Conservation (phyloP, 192 early-diverging fungal genomes). For the Mortierella claussenii region DNA sequence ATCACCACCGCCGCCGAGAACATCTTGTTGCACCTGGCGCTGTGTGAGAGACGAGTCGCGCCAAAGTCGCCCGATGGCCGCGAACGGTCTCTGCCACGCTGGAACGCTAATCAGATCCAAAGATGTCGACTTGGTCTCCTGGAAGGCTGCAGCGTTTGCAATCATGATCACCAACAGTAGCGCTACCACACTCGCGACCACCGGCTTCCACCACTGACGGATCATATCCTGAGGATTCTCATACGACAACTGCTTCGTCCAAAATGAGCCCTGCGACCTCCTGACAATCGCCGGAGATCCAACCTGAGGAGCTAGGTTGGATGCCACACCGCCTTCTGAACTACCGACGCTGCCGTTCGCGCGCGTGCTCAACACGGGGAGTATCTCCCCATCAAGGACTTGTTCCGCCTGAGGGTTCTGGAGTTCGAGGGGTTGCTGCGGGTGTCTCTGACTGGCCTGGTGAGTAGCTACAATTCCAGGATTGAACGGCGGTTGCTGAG, state of each 20-base stretch:
- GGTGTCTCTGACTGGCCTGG: conserved; percentile 34
- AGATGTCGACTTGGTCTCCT: conserved; percentile 29
- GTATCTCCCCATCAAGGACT: conserved; percentile 16
- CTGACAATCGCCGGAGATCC: conserved; percentile 12
- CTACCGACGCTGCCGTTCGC: background rate
- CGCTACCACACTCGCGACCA: conserved; percentile 11
- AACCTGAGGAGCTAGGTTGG: conserved; percentile 28
- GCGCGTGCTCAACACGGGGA: background rate
- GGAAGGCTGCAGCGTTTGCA: conserved; percentile 41
- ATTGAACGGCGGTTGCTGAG: conserved; percentile 32
- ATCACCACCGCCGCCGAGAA: too few relatives aligned
- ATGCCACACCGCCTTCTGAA: background rate
- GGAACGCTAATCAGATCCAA: conserved; percentile 19
- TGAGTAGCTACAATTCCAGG: conserved; percentile 7
- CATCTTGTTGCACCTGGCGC: too few relatives aligned
- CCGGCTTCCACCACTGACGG: conserved; percentile 25
- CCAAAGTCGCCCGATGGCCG: conserved; percentile 21
- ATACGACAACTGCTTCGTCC: conserved; percentile 1
- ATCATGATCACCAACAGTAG: conserved; percentile 25
- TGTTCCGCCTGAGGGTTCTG: conserved; percentile 40
- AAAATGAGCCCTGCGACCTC: conserved; percentile 3
- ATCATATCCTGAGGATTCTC: background rate
- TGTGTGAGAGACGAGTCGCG: conserved; percentile 7
- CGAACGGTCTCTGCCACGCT: conserved; percentile 24
- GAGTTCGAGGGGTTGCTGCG: conserved; percentile 41